Evolutionary conservation across 2,329 filamentous ascomycete species (phyloP).

Genomic region (Ophiostoma piceae): DNA sequence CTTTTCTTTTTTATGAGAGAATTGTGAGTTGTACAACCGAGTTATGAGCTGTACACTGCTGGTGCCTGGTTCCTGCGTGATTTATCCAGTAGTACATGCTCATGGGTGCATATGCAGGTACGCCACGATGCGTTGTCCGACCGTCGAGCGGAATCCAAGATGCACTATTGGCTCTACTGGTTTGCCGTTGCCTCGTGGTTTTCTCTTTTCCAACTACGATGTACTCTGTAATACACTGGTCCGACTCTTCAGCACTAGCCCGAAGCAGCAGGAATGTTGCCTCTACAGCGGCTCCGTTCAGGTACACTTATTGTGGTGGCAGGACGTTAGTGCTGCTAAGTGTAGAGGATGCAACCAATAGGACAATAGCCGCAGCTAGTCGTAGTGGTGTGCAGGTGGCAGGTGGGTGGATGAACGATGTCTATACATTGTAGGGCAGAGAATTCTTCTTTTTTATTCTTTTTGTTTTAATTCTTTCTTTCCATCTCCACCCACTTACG

Average conservation of each 20-base stretch:
- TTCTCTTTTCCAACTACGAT: too few species aligned
- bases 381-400: not conserved
- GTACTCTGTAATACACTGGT: too few species aligned
- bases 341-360: constrained; percentile 2
- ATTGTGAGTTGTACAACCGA: not conserved
- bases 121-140: constrained; percentile 15
- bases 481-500: not conserved
- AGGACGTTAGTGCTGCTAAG: not conserved
- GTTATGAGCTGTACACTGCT: not conserved
- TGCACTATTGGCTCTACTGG: too few species aligned
- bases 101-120: constrained; percentile 13
- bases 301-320: not conserved
- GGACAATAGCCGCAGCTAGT: constrained; percentile 3
- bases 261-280: not conserved
- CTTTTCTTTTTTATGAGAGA: not conserved
- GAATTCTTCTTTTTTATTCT: not conserved
- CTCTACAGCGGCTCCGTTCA: not conserved
- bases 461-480: not conserved
- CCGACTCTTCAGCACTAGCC: not conserved
- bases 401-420: not conserved
- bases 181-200: not conserved
- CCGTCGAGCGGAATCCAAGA: not conserved
- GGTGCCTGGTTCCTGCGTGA: constrained; percentile 14
- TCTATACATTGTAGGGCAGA: not conserved
- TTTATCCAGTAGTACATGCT: constrained; percentile 1